These are phyloP conservation scores for Murraya paniculata DNA, from an alignment of 345 rosid genomes.

Conservation along the genomic window DNA sequence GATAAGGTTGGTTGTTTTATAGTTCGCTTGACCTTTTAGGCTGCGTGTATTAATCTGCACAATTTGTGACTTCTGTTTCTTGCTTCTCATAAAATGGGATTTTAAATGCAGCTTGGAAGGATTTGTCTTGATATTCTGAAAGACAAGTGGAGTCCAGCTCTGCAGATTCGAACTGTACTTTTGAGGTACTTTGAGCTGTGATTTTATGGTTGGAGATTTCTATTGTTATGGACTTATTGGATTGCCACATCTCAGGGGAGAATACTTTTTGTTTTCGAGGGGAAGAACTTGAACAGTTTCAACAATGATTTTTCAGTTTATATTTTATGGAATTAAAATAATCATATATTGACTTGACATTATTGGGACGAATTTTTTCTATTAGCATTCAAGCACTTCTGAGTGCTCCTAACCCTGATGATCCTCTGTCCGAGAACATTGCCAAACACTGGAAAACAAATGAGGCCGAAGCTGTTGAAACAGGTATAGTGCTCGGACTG, in stretches of 20 bases:
- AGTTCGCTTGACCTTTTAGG: not conserved
- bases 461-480: constrained; percentile 97
- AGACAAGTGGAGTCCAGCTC: constrained; percentile 99
- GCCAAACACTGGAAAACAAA: constrained; percentile 99
- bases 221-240: not conserved
- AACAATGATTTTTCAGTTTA: not conserved
- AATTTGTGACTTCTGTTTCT: not conserved
- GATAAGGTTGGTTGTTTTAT: constrained; percentile 63
- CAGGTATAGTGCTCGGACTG: constrained; percentile 45
- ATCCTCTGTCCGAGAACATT: constrained; percentile 96
- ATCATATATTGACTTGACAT: not conserved
- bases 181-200: constrained; percentile 58
- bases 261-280: not conserved
- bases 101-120: constrained; percentile 72
- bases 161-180: constrained; percentile 96
- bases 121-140: constrained; percentile 98
- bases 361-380: not conserved
- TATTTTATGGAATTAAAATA: not conserved
- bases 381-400: constrained; percentile 91
- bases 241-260: not conserved
- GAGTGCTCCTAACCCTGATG: constrained; percentile 99
- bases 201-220: not conserved
- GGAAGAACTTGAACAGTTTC: not conserved
- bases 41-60: not conserved
- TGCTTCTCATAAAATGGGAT: constrained; percentile 1